Conservation (phyloP, 78 protist species). For the Monocercomonoides exilis region DNA sequence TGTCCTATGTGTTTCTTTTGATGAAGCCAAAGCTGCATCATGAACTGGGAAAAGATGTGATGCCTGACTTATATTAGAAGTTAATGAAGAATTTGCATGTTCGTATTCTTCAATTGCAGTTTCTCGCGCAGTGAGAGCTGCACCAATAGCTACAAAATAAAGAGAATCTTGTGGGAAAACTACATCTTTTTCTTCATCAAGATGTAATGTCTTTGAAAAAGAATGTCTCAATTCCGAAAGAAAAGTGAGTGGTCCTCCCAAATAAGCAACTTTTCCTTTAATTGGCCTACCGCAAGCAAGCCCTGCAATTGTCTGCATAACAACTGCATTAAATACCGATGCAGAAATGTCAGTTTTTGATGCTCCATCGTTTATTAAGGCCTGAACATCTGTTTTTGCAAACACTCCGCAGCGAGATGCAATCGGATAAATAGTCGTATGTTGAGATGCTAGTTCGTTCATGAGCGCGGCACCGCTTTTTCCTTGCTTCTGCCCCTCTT, state of each 20-base stretch:
- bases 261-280: background rate
- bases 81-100: background rate
- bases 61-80: background rate
- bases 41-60: too few relatives aligned
- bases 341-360: conserved; percentile 14
- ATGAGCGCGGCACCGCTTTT: too few relatives aligned
- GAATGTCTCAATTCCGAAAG: background rate
- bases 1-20: too few relatives aligned
- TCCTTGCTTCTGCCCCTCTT: too few relatives aligned
- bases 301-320: conserved; percentile 21
- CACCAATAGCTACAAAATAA: conserved; percentile 10
- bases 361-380: conserved; percentile 14
- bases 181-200: too few relatives aligned
- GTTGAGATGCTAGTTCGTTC: background rate
- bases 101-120: background rate
- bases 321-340: conserved; percentile 23
- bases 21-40: background rate
- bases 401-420: conserved; percentile 24
- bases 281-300: background rate
- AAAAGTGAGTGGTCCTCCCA: conserved; percentile 25
- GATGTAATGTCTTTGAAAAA: background rate
- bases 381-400: conserved; percentile 26
- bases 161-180: background rate
- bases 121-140: background rate
- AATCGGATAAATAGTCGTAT: background rate